phyloP scores from a whole-genome alignment of 2,329 filamentous ascomycete genomes.

The Sphaerulina musiva region DNA sequence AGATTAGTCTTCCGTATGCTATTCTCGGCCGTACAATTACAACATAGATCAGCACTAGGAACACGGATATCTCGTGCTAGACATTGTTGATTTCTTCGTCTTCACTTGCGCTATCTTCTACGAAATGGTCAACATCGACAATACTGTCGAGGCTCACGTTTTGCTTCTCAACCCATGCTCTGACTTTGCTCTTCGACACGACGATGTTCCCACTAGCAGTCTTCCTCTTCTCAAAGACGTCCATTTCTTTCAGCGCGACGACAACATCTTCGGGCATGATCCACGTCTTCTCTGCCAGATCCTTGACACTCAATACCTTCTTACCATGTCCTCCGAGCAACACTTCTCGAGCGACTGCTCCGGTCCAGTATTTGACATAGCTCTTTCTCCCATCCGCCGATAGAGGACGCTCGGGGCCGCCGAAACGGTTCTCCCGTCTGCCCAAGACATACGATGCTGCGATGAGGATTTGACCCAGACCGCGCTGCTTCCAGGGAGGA shows the following conservation, averaged over 20 bases:
- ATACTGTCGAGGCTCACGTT: slow-evolving; percentile 57
- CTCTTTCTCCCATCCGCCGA: slow-evolving; percentile 76
- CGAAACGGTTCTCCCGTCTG: slow-evolving; percentile 71
- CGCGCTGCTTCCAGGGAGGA: slow-evolving; percentile 88
- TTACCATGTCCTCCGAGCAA: slow-evolving; percentile 39
- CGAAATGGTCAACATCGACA: slow-evolving; percentile 69
- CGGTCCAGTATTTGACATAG: slow-evolving; percentile 80
- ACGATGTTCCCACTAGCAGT: slow-evolving; percentile 45
- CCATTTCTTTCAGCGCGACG: slow-evolving; percentile 71
- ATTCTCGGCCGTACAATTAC: too few species aligned
- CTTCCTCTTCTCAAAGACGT: slow-evolving; percentile 54
- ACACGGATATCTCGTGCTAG: too few species aligned
- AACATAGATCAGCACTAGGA: too few species aligned
- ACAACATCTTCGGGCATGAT: slow-evolving; percentile 82
- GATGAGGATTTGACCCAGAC: slow-evolving; percentile 83
- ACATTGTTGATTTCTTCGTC: slow-evolving; percentile 6
- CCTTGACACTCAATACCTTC: slow-evolving; percentile 57
- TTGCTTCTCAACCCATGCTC: slow-evolving; percentile 60
- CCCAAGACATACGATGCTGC: slow-evolving; percentile 90
- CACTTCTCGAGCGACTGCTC: slow-evolving; percentile 67
- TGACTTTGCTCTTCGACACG: slow-evolving; percentile 54
- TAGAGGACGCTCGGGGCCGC: slow-evolving; percentile 89
- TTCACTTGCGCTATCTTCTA: slow-evolving; percentile 55
- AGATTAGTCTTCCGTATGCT: too few species aligned
- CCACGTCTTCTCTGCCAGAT: slow-evolving; percentile 71